Evolutionary conservation across 306 rosid genomes (phyloP), one percentile per base, ranked within the genome.

Genomic region (Vigna trinervia): DNA sequence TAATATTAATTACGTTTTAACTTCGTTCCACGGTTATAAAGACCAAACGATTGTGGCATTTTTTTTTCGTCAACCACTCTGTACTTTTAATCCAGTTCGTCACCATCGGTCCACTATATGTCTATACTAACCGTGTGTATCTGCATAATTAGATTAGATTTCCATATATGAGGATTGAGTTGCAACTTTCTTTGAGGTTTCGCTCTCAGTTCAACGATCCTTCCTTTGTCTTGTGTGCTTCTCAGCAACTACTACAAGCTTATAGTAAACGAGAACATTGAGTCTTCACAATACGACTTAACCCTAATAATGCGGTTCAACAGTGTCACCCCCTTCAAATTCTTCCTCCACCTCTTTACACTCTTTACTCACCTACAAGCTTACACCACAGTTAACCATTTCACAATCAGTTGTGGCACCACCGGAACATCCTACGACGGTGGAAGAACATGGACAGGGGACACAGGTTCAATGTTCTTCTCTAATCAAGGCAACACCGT

Each of bases 21-120:
- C 22, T 22, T 1, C 1, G 22, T 1, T 22, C 1, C 0, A 22
- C 22, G 0, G 0, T 22, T 22, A 1, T 22, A 0, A 1, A 1
- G 22, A 22, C 22, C 22, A 1, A 22, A 22, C 22, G 22, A 22
- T 1, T 22, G 22, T 22, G 22, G 19, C 19, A 17, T 17, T 17
- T 17, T 17, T 17, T 17, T 17, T 17, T 17, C 19, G 19, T 17
- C 19, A 17, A 17, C 19, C 19, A 0, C 19, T 17, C 19, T 17
- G 19, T 17, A 0, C 19, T 17, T 17, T 17, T 17, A 17, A 17
- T 17, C n/a, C n/a, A n/a, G n/a, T n/a, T n/a, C 19, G 19, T 17
- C 19, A 17, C 19, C 19, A 17, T 17, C 19, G 19, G 19, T 17
- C 19, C 19, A 17, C 19, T 17, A 0, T 17, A 17, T 17, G 19